Conservation (phyloP, 2,329 filamentous ascomycete genomes). For the Sclerotiophoma versabilis region DNA sequence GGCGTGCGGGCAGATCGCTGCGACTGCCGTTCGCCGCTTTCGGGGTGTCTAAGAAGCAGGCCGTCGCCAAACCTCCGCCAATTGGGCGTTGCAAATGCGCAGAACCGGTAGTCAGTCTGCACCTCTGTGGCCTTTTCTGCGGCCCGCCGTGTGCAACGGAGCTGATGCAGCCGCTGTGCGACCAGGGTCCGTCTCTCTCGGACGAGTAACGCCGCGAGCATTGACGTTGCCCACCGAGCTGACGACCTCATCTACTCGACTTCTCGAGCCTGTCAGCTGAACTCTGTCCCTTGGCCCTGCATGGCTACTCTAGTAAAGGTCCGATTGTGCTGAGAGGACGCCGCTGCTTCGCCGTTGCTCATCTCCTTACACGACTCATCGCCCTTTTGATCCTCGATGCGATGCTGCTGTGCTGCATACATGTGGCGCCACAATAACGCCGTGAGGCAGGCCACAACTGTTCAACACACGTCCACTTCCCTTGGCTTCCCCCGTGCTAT, state of each 20-base stretch:
- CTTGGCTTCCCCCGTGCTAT: not conserved
- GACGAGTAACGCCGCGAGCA: conserved; percentile 2
- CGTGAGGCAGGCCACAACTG: not conserved
- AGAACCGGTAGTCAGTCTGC: not conserved
- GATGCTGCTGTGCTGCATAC: conserved; percentile 8
- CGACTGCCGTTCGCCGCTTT: conserved; percentile 16
- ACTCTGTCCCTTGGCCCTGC: conserved; percentile 8
- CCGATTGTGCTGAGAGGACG: not conserved
- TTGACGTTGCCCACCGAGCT: not conserved
- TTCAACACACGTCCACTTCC: conserved; percentile 4
- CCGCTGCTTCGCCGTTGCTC: not conserved
- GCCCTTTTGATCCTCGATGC: not conserved
- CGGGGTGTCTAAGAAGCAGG: conserved; percentile 10
- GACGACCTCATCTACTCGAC: not conserved
- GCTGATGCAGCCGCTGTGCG: conserved; percentile 7
- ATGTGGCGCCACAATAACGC: conserved; percentile 15
- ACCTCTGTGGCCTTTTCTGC: conserved; percentile 1
- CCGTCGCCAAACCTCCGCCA: conserved; percentile 6
- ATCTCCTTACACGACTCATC: conserved; percentile 4
- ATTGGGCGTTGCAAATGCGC: not conserved
- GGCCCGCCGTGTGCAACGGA: conserved; percentile 1
- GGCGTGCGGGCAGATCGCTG: conserved; percentile 17
- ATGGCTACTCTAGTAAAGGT: not conserved
- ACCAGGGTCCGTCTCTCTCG: conserved; percentile 1
- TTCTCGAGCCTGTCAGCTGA: conserved; percentile 16